phyloP scores from a whole-genome alignment of 352 stramenopile species.

The Globisporangium mamillatum region DNA sequence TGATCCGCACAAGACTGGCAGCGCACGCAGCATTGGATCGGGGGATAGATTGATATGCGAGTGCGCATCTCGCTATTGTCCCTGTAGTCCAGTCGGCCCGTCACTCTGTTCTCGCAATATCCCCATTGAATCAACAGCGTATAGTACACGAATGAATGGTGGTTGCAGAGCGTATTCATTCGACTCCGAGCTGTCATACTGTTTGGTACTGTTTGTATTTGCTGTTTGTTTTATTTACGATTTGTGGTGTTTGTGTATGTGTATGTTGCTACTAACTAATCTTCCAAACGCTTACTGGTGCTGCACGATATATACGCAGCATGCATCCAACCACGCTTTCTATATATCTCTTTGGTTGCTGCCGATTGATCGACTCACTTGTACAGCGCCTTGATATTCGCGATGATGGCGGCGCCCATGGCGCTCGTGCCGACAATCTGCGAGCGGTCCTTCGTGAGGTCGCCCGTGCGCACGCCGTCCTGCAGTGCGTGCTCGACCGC shows the following conservation, averaged over 20 bases:
- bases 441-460: conserved; percentile 66
- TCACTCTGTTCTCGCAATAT: not conserved
- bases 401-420: conserved; percentile 81
- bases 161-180: too few relatives aligned
- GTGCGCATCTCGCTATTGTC: not conserved
- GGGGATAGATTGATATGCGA: too few relatives aligned
- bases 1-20: not conserved
- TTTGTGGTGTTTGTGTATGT: not conserved
- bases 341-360: not conserved
- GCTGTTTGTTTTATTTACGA: not conserved
- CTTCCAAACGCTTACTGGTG: not conserved
- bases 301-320: not conserved
- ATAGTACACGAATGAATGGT: too few relatives aligned
- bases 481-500: conserved; percentile 83
- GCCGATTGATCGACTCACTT: not conserved
- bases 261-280: not conserved
- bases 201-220: not conserved
- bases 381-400: conserved; percentile 66
- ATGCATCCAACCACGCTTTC: not conserved
- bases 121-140: too few relatives aligned
- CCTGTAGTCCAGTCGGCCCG: not conserved
- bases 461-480: conserved; percentile 81
- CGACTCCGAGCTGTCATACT: too few relatives aligned
- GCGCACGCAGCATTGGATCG: too few relatives aligned
- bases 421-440: conserved; percentile 59